Evolutionary conservation across 2,329 filamentous ascomycete genomes (phyloP), one percentile per base, ranked within the genome.

Genomic region (Mycogone perniciosa): DNA sequence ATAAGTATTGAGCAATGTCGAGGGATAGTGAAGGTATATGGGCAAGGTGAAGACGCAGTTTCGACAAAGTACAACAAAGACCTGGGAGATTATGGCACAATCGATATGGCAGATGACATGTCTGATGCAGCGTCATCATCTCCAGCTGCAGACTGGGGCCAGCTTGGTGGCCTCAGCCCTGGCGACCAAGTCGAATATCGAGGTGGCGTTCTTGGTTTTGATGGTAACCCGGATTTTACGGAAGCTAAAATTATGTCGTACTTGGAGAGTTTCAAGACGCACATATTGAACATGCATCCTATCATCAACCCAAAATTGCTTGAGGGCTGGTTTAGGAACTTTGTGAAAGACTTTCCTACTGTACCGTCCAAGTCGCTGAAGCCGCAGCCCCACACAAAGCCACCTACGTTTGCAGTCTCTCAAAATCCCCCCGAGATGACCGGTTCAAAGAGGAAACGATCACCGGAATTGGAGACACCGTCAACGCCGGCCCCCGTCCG

Each of bases 1-100:
- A 86, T 93, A 65, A 76, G 82, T 30, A 75, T 84, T 47, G 90
- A 95, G 65, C 81, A 88, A 61, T 77, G 77, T 51, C 81, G 89
- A 31, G 89, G 89, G 1, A 69, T 88, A 6, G 73, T 95, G 38
- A 81, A 86, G 27, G 73, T 92, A 2, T 90, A 86, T 67, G 89
- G 89, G 1, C 80, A 84, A 53, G 90, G 90, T 4, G 89, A 95
- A 67, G 88, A 86, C 31, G 73, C 27, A 71, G 67, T 7, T 69
- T 74, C 31, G 70, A 69, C 48, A 69, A 73, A 60, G 46, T 60
- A 11, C 58, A 66, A 33, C 6, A 71, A 69, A 50, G 71, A 74
- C 60, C 46, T 60, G 11, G 59, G 66, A 27, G 68, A 69, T 10
- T 63, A 71, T 39, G 72, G 69, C 13, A 65, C 61, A 4, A 46